These are phyloP conservation scores for Monsonia emarginata DNA, from an alignment of 441 rosid species.

Conservation along the genomic window DNA sequence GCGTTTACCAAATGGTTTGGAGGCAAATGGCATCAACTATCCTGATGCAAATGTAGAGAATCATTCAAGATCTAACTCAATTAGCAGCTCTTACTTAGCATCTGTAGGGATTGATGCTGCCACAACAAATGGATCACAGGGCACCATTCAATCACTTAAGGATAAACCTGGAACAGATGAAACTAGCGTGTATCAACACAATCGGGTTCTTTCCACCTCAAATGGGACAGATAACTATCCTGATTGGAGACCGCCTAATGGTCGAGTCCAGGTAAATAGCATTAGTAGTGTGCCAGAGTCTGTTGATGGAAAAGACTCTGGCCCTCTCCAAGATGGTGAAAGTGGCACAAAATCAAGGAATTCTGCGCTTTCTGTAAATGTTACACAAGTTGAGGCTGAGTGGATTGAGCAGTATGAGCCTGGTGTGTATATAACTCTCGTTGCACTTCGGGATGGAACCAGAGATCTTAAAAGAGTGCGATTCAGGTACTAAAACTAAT, in stretches of 20 bases:
- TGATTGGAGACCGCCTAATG: conserved; percentile 33
- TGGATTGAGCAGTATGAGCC: conserved; percentile 94
- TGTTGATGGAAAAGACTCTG: conserved; percentile 43
- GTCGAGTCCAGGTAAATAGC: conserved; percentile 32
- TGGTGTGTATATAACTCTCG: conserved; percentile 86
- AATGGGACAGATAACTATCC: conserved; percentile 32
- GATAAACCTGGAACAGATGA: conserved; percentile 32
- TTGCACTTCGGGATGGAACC: conserved; percentile 77
- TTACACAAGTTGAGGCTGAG: conserved; percentile 64
- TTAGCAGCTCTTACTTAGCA: conserved; percentile 36
- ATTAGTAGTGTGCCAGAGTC: conserved; percentile 36
- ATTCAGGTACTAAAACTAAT: conserved; percentile 53
- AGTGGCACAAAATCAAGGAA: conserved; percentile 42
- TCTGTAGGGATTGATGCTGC: conserved; percentile 31
- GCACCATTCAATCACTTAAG: conserved; percentile 29
- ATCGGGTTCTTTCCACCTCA: conserved; percentile 8
- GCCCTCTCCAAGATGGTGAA: conserved; percentile 43
- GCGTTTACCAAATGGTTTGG: conserved; percentile 44
- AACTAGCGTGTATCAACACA: conserved; percentile 15
- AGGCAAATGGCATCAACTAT: conserved; percentile 52
- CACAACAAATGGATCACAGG: conserved; percentile 34
- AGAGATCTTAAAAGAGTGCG: conserved; percentile 97
- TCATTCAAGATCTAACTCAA: conserved; percentile 58
- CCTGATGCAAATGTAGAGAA: conserved; percentile 48
- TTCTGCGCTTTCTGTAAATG: conserved; percentile 34